phyloP scores from a whole-genome alignment of 345 rosid species.

The Iberis pinnata region DNA sequence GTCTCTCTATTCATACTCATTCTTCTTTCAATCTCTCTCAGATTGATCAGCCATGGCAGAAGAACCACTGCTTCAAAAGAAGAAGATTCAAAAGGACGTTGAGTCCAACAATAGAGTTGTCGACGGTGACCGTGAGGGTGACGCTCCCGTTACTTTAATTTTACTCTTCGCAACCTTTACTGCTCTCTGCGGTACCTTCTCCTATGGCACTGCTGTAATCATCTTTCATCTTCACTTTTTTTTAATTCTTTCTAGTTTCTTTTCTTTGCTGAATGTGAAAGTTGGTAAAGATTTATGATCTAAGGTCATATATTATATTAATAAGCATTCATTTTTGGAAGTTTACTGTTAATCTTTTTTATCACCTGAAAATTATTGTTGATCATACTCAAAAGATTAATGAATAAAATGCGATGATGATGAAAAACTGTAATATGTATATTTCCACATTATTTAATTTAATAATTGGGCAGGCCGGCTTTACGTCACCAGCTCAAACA shows the following conservation, averaged over 20 bases:
- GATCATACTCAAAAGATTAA: background rate
- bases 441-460: background rate
- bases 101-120: conserved; percentile 4
- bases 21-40: background rate
- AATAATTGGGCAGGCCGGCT: conserved; percentile 61
- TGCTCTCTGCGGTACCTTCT: conserved; percentile 30
- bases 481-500: conserved; percentile 77
- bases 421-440: no score
- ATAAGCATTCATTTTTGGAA: no score
- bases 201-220: conserved; percentile 34
- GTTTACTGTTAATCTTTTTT: no score
- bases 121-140: background rate
- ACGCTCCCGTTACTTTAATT: conserved; percentile 24
- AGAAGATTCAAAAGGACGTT: conserved; percentile 14
- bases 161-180: conserved; percentile 27
- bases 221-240: background rate
- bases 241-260: background rate
- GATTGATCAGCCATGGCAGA: conserved; percentile 20
- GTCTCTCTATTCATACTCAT: no score
- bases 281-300: no score
- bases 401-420: no score
- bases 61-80: conserved; percentile 27
- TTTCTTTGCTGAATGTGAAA: no score
- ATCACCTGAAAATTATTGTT: no score
- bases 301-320: no score